These are phyloP conservation scores for Chloridella minuta DNA, from an alignment of 352 stramenopile species.

Conservation along the genomic window DNA sequence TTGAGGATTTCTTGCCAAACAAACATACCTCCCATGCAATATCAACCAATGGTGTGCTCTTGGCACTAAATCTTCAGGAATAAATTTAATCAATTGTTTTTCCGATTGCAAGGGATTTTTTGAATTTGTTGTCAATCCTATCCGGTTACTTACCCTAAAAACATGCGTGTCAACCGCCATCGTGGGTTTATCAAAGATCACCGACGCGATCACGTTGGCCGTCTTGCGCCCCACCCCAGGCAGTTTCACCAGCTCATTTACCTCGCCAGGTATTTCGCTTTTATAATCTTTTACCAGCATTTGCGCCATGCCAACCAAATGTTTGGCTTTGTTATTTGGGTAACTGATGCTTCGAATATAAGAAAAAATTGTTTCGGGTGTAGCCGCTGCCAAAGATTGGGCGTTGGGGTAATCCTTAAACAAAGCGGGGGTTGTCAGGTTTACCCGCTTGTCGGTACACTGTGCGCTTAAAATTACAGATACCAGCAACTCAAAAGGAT, in stretches of 20 bases:
- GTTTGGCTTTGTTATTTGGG: background rate
- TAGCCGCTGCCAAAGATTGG: background rate
- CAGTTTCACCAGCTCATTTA: background rate
- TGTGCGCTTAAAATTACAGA: background rate
- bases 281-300: background rate
- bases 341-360: background rate
- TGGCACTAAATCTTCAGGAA: background rate
- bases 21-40: background rate
- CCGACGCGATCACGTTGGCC: background rate
- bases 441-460: background rate
- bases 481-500: background rate
- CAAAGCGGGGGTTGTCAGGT: background rate
- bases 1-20: background rate
- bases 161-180: background rate
- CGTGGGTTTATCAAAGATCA: background rate
- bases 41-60: background rate
- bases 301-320: background rate
- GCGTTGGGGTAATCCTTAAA: background rate
- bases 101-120: background rate
- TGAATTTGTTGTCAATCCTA: background rate
- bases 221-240: background rate
- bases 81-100: constrained; percentile 9
- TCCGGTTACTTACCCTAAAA: background rate
- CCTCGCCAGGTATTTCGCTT: background rate
- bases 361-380: background rate